Percentiles rank a stretch among this genome's conserved stretches.
Conservation (phyloP, 768 basidiomycete genomes). For the Nidularia sp. region DNA sequence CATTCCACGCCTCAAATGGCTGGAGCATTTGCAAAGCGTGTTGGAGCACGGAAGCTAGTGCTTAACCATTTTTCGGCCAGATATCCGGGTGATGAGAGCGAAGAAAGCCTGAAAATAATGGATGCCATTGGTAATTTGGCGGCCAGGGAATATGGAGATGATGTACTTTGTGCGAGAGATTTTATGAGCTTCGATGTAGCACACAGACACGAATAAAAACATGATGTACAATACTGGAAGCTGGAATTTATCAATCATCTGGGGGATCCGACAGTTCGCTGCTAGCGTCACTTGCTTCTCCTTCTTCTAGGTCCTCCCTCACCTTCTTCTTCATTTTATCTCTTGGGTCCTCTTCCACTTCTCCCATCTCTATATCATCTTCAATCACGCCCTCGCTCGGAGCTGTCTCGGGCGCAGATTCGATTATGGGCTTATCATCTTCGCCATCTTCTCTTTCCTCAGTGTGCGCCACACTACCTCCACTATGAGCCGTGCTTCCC, state of each 20-base stretch:
- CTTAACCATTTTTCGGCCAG: constrained; percentile 86
- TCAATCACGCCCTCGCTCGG: constrained; percentile 22
- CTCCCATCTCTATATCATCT: constrained; percentile 90
- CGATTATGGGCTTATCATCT: constrained; percentile 11
- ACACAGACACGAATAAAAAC: constrained; percentile 21
- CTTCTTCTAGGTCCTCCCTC: constrained; percentile 79
- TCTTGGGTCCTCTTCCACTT: constrained; percentile 71
- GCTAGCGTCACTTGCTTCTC: constrained; percentile 79
- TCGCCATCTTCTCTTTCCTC: constrained; percentile 12
- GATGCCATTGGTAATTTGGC: constrained; percentile 57
- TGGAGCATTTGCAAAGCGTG: constrained; percentile 67
- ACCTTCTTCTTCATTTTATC: constrained; percentile 49
- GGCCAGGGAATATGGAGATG: constrained; percentile 43
- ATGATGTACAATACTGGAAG: constrained; percentile 9
- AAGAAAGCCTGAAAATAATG: constrained; percentile 54
- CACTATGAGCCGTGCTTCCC: constrained; percentile 5
- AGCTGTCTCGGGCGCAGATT: constrained; percentile 9
- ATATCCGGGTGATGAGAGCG: constrained; percentile 65
- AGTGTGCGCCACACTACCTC: background rate
- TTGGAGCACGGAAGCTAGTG: constrained; percentile 58
- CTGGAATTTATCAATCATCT: constrained; percentile 34
- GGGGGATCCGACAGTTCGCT: constrained; percentile 77
- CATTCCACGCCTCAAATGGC: constrained; percentile 95
- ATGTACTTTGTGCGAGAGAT: constrained; percentile 69
- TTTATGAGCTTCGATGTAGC: constrained; percentile 66